A percentile compares a stretch with the other conserved stretches of the same genome.
These are phyloP conservation scores for Neurospora sp. DNA, from an alignment of 495 filamentous ascomycete genomes.

Conservation along the genomic window DNA sequence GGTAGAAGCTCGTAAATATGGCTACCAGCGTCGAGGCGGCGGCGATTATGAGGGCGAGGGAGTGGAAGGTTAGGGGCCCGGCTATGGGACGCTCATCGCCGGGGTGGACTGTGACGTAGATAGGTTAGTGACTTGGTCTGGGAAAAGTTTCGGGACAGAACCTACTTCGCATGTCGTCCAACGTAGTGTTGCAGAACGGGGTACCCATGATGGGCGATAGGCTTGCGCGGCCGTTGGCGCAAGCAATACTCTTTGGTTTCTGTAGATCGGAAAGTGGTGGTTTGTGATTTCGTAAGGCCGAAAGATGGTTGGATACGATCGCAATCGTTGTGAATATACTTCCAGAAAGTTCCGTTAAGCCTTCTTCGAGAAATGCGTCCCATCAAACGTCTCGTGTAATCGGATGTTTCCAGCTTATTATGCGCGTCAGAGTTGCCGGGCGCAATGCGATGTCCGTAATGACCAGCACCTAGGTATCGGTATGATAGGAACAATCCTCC, in stretches of 20 bases:
- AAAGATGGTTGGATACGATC: not conserved
- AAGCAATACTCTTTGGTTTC: not conserved
- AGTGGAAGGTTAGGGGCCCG: constrained; percentile 45
- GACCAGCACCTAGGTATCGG: not conserved
- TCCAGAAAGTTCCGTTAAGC: not conserved
- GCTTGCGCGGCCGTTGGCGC: not conserved
- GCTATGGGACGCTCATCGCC: constrained; percentile 31
- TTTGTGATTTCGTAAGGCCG: not conserved
- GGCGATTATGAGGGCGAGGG: constrained; percentile 41
- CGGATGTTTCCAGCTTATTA: not conserved
- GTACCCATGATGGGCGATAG: not conserved
- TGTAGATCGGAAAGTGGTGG: not conserved
- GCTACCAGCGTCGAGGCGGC: constrained; percentile 47
- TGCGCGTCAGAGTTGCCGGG: not conserved
- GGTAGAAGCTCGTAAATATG: constrained; percentile 43
- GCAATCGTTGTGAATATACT: not conserved
- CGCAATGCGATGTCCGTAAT: not conserved
- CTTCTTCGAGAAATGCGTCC: not conserved
- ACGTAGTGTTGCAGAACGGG: constrained; percentile 36
- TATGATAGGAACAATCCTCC: not conserved
- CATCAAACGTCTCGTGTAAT: not conserved
- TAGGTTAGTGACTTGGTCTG: not conserved
- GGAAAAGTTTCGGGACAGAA: not conserved
- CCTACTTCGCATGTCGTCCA: constrained; percentile 48
- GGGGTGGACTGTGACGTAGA: constrained; percentile 8